Percentiles rank a stretch among this genome's conserved stretches.
Conservation (phyloP, 2,329 filamentous ascomycete genomes). For the Bretziella fagacearum region DNA sequence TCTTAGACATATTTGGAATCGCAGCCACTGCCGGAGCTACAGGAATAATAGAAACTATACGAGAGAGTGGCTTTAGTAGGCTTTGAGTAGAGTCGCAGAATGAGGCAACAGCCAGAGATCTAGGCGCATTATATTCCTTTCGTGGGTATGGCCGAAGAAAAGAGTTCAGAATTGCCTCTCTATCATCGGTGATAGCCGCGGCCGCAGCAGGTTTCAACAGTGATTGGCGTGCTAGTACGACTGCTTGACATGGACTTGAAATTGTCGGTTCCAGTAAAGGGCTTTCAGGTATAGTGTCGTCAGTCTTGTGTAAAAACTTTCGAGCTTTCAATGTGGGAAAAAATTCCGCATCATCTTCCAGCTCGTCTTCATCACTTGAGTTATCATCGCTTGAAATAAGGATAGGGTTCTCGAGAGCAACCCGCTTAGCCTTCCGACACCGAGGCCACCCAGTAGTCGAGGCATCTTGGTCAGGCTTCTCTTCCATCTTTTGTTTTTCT, state of each 20-base stretch:
- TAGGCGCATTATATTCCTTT: no score
- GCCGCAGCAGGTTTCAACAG: neutral
- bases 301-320: neutral
- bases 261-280: no score
- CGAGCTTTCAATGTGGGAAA: neutral
- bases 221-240: no score
- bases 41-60: no score
- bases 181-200: neutral
- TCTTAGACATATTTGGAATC: no score
- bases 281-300: neutral
- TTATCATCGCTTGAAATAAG: slow-evolving; percentile 10
- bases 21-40: no score
- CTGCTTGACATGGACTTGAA: no score
- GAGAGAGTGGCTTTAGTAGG: no score
- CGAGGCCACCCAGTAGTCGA: neutral
- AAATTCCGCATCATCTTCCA: slow-evolving; percentile 5
- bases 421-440: neutral
- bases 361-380: neutral
- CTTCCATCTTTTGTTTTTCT: no score
- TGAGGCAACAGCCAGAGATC: neutral
- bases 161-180: neutral
- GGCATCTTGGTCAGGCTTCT: neutral
- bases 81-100: neutral
- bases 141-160: neutral
- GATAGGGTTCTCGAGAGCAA: neutral